Base-by-base conservation (phyloP, 1,284 basidiomycete genomes). In the Sanghuangporus weigelae region DNA sequence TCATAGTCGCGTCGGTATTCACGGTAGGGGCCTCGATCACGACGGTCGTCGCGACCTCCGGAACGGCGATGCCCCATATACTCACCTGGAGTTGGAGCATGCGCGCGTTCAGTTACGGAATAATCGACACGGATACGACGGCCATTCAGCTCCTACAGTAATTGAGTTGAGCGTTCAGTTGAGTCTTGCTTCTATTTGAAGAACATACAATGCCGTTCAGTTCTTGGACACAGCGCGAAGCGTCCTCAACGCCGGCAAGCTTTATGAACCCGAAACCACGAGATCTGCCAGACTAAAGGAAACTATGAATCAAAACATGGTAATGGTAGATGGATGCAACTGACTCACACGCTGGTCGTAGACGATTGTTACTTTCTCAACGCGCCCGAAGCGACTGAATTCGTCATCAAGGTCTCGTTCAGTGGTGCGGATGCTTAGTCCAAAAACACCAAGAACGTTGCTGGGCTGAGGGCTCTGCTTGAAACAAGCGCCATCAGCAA, bases 231-330 rank as follows among this genome's bases (percentile, higher is more conserved):
- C 92, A 96, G 51, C 87, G 81, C 35, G 84, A 80, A 2, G 97
- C 97, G 67, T 97, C 95, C 63, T 96, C 94, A 16, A 89, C 83
- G 44, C 82, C 83, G 46, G 84, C 83, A 95, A 99, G 98, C 67
- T 90, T 91, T 74, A 99, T 95, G 75, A 99, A 99, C 46, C 96
- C 96, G 70, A 99, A 99, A 8, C 95, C 97, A 68, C 96, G 92
- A 61, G 96, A 98, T 64, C 97, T 90, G 73, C 95, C 95, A 55
- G 94, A 93, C 92, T 96, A 75, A 49, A 58, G 59, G 57, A 63
- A 66, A 65, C 56, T 64, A 69, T 59, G 12, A 51, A 26, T 51
- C 59, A 57, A 62, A 48, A 38, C 59, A 59, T 51, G 59, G 49
- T 5, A 67, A 44, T 35, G 35, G n/a, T 3, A 60, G n/a, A 2